Evolutionary conservation across 805 yeast genomes (phyloP), one percentile per base, ranked within the genome.

Genomic region (Clavispora phyllophila): DNA sequence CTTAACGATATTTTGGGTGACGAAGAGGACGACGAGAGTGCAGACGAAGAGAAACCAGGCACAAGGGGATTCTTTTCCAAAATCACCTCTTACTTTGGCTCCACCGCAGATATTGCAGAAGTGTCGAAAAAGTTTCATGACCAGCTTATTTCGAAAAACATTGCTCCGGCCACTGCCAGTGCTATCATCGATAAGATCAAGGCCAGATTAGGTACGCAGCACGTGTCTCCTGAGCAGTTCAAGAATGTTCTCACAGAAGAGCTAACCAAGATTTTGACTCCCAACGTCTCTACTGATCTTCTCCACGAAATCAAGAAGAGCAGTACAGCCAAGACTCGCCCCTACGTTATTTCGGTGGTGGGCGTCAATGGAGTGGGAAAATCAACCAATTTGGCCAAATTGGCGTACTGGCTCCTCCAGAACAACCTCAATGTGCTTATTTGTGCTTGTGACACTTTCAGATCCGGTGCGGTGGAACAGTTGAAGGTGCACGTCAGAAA

Each of bases 391-490:
- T 70, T 91, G 47, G 93, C 98, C 20, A 91, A 91, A 63, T 68
- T 91, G 40, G 98, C 96, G 2, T 91, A 87, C 62, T 91, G 99
- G 99, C 73, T 91, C 40, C 66, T 91, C 43, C 97, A 93, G 58
- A 91, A 93, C 62, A 81, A 91, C 57, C 74, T 87, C 61, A 80
- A 78, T 51, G 96, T 91, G 1, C 72, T 91, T 40, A 85, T 91
- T 54, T 95, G 96, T 18, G 99, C 99, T 0, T 91, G 98, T 67
- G 99, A 91, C 67, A 93, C 99, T 0, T 91, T 91, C 68, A 77
- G 99, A 64, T 87, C 96, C 0, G 99, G 99, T 40, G 99, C 99
- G 0, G 97, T 91, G n/a, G 98, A 91, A 62, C 99, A 91, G 66
- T 72, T 91, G 47, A 81, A 93, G 52, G 96, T 90, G 2, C 99